Evolutionary conservation across 208 protist species (phyloP).

Genomic region (Porcisia hertigi): DNA sequence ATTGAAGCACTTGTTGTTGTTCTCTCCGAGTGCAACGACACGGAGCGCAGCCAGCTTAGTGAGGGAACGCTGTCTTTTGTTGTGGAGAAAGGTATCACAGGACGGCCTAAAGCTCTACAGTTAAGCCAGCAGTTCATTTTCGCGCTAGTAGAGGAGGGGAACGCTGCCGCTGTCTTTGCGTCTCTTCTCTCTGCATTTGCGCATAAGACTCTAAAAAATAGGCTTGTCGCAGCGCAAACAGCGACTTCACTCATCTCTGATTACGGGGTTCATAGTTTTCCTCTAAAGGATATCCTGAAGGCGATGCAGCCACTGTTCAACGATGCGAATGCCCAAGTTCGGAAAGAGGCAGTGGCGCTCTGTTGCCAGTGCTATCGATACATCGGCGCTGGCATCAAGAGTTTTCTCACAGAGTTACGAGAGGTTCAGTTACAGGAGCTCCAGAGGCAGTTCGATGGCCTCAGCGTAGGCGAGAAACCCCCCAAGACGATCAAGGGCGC

Average conservation of each 20-base stretch:
- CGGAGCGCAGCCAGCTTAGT: constrained; percentile 42
- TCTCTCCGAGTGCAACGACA: constrained; percentile 36
- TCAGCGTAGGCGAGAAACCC: constrained; percentile 36
- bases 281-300: constrained; percentile 67
- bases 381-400: constrained; percentile 71
- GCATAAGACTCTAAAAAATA: constrained; percentile 69
- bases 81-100: constrained; percentile 83
- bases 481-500: constrained; percentile 34
- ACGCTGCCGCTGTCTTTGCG: constrained; percentile 52
- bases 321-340: constrained; percentile 75
- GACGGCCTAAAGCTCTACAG: constrained; percentile 61
- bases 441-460: constrained; percentile 69
- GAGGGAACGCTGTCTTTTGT: constrained; percentile 39
- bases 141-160: constrained; percentile 51
- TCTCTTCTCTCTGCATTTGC: constrained; percentile 46
- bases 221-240: constrained; percentile 51
- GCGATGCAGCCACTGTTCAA: constrained; percentile 84
- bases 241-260: constrained; percentile 61
- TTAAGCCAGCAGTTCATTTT: constrained; percentile 48
- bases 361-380: constrained; percentile 89
- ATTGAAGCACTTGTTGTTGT: constrained; percentile 59
- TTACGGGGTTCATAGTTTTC: constrained; percentile 68
- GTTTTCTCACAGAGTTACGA: constrained; percentile 73
- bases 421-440: constrained; percentile 87
- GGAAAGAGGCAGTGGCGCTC: constrained; percentile 64